These are phyloP conservation scores for Saccharomycopsis sp. DNA, from an alignment of 805 yeast species.

Conservation along the genomic window DNA sequence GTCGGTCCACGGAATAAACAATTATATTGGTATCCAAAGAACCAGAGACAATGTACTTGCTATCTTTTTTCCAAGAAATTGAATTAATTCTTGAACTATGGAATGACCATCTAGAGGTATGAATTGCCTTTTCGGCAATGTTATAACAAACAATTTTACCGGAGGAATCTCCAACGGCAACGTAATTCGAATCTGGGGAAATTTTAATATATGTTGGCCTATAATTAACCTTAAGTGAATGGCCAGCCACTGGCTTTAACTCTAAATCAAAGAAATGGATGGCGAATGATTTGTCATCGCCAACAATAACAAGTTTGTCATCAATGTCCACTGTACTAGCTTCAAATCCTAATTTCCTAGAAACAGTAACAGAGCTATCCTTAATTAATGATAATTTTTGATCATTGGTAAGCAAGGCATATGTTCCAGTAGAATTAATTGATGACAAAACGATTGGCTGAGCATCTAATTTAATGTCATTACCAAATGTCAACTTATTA, in stretches of 20 bases:
- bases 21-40: constrained; percentile 79
- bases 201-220: constrained; percentile 52
- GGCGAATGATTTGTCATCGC: constrained; percentile 35
- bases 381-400: constrained; percentile 32
- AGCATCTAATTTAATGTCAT: constrained; percentile 29
- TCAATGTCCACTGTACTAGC: constrained; percentile 44
- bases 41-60: constrained; percentile 66
- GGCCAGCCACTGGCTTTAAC: constrained; percentile 25
- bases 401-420: constrained; percentile 41
- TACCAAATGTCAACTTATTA: constrained; percentile 24
- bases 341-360: constrained; percentile 30
- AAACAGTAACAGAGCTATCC: constrained; percentile 21
- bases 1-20: constrained; percentile 71
- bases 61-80: constrained; percentile 73
- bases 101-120: constrained; percentile 93
- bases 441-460: constrained; percentile 47
- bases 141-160: constrained; percentile 82
- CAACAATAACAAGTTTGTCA: constrained; percentile 40
- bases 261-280: constrained; percentile 36
- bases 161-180: constrained; percentile 80
- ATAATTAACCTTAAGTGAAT: constrained; percentile 8
- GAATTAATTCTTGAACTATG: constrained; percentile 77
- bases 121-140: constrained; percentile 43
- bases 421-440: constrained; percentile 26
- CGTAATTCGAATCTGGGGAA: constrained; percentile 59